Evolutionary conservation across 371 early-diverging fungal species (phyloP), one percentile per base, ranked within the genome.

Genomic region (Mortierella sp.): DNA sequence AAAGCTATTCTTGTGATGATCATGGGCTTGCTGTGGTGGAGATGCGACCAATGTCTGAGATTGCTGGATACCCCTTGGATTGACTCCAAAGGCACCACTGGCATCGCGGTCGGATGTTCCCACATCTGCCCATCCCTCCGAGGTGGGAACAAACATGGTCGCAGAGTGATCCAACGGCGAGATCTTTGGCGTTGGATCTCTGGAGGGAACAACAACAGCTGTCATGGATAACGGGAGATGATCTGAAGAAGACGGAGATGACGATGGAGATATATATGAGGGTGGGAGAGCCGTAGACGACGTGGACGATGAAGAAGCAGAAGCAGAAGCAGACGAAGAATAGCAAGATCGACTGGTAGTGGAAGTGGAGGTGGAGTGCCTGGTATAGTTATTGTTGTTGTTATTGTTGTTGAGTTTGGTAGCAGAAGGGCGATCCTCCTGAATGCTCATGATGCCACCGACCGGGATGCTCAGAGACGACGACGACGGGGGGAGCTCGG

Each of bases 401-500:
- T 45, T 40, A 41, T 1, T 39, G 26, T 22, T 47, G 14, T 41
- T 43, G 76, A n/a, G 63, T 24, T 31, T 31, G 29, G 37, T 40
- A n/a, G 70, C 34, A 2, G 22, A 24, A 45, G 45, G 39, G 37
- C 16, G 74, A 29, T 48, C 45, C 53, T 55, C 61, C 48, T 63
- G 63, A 39, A 53, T 40, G 58, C 64, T 74, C 68, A 68, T 40
- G 31, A 53, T 52, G 66, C 66, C 66, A 45, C 72, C 48, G 64
- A 47, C 66, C 66, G 66, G 66, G 47, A 64, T 52, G 72, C 64
- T 72, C 66, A 43, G 26, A 58, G 73, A 34, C 43, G 58, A 58
- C 45, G 37, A 29, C 41, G 61, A 61, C 37, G 39, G 61, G 61
- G 61, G 34, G 61, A 61, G 34, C 34, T 61, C 61, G 22, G 37